Base-by-base conservation (phyloP, 441 rosid genomes). In the Dalechampia spathulata region DNA sequence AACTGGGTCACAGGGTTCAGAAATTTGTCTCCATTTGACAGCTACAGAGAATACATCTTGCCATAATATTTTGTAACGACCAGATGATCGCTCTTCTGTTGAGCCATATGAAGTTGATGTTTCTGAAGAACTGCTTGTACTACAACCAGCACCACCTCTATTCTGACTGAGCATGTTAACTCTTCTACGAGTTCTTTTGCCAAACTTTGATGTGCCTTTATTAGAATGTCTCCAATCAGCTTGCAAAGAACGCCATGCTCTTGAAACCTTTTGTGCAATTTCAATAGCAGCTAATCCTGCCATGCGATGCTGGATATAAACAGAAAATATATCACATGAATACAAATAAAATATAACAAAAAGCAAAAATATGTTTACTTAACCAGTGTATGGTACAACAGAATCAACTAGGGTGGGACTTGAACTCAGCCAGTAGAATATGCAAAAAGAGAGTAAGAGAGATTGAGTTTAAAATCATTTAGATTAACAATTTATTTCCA, bases 1-100 rank as follows among this genome's bases (percentile, higher is more conserved):
- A 69, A 93, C 97, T 37, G 97, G 97, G 59, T 93, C 96, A 73
- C 97, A 93, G 66, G 99, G 99, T 76, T 93, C 97, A 68, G 99
- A 93, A 69, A 93, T 87, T 80, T 93, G 99, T 70, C 99, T 86
- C 99, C 99, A 93, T 78, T 73, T 85, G 57, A 90, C 95, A 71
- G 97, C 97, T 60, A 78, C 54, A 1, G 93, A 73, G 67, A 85
- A 93, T 61, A 93, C 79, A 57, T 90, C 96, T 66, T 79, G 86
- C 99, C 99, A 90, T 62, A 90, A 78, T 76, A 87, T 76, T 64
- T 52, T 68, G 44, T 70, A 69, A 64, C 80, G 91, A 48, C 70
- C 64, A 43, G 88, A 82, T 65, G 81, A 72, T 74, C 78, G 79
- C 63, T 87, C 96, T 69, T 90, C 99, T 5, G 74, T 34, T 48